Base-by-base conservation (phyloP, 257 asterid species). In the Asclepias syriaca region DNA sequence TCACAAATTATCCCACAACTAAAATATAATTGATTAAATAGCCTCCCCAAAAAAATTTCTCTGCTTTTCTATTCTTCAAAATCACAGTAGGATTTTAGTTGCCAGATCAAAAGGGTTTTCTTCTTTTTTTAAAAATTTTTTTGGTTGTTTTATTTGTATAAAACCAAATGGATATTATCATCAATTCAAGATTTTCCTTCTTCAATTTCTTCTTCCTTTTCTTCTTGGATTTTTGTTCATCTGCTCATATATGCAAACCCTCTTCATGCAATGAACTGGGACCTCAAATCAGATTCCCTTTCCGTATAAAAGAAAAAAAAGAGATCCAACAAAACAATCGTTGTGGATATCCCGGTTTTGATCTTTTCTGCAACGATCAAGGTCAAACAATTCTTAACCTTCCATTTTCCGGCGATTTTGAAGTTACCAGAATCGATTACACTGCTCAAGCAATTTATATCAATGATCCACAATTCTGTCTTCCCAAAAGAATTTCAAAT, bases 311-410 rank as follows among this genome's bases (percentile, higher is more conserved):
- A 34, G 5, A 34, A 34, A 3, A 34, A 34, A 34, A 3, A 2
- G 65, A 27, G 69, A 84, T 78, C 48, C 88, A 85, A 34, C 5
- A 34, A 1, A 77, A 85, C 6, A 49, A 53, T 27, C 77, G 81
- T 1, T 91, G 97, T 19, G 97, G 96, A 8, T 84, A 69, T 56
- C 91, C 85, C 1, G 97, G 96, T 9, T 93, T 93, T 66, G 89
- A 85, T 71, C 91, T 93, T 19, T 60, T 74, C 11, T 93, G 98
- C 88, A 82, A 87, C 85, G 34, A n/a, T 51, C 56, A 56, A 5
- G 82, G 78, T 66, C 85, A 77, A 72, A 83, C 99, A 9, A 80
- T 87, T 29, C 70, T 94, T 0, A 64, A 18, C 21, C 89, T 94
- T 11, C 97, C 96, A 0, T n/a, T 18, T 34, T 80, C 97, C 0